Base-by-base conservation (phyloP, 2,329 filamentous ascomycete species). In the Cladosporium sphaerospermum region DNA sequence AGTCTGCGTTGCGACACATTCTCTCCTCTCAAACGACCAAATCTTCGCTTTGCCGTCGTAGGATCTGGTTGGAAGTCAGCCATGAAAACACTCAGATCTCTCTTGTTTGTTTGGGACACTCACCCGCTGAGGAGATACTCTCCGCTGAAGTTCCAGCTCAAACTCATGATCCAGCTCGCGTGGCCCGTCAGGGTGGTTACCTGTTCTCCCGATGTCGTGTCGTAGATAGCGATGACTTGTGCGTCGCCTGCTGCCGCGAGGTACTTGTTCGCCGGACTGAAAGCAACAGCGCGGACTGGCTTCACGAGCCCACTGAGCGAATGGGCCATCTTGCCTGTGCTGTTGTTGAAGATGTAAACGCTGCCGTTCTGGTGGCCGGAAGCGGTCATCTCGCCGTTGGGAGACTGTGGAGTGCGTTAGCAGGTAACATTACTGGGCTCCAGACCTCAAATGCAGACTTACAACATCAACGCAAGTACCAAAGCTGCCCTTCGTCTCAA, bases 41-140 rank as follows among this genome's bases (percentile, higher is more conserved):
- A 97, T 88, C 71, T 96, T 96, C 56, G 88, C 89, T 70, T 95
- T 96, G 36, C 93, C 92, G 66, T 97, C 91, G 69, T 95, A 89
- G 4, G 52, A 47, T 19, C 47, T 50, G 37, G 4, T 18, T 2
- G 3, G 14, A 10, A 13, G 37, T 50, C 16, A 50, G 47, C 37
- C 2, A 3, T 1, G 16, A 36, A 36, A 36, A 11, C 9, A 11
- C 9, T 36, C 34, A 4, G n/a, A 36, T 11, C 6, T 9, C 9
- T 9, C 79, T 82, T 54, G 19, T 43, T 9, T 47, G 31, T 31
- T 23, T 28, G 13, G 36, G 11, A 47, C 5, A 53, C 52, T n/a
- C 53, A 55, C 75, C 89, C 89, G 64, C 87, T 95, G 2, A 97
- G 77, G 10, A 99, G 75, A 69, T 88, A 96, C 71, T 97, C 92